phyloP scores from a whole-genome alignment of 2,329 filamentous ascomycete genomes.

The Cordyceps pruinosa region DNA sequence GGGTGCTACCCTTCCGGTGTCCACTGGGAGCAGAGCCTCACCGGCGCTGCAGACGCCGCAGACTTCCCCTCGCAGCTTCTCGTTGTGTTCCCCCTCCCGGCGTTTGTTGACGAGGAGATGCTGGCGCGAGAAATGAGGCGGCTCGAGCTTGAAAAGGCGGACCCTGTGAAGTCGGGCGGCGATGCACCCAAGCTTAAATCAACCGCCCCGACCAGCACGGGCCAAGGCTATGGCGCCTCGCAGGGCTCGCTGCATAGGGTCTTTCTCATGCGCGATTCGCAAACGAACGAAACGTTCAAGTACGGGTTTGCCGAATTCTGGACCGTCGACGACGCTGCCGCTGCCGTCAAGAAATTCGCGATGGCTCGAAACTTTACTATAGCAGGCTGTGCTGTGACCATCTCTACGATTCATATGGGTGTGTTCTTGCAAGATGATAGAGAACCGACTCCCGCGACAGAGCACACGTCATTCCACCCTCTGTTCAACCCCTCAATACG shows the following conservation, averaged over 20 bases:
- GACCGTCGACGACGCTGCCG: constrained; percentile 66
- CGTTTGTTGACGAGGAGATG: constrained; percentile 64
- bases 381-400: constrained; percentile 61
- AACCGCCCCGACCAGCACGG: constrained; percentile 48
- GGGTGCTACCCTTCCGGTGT: constrained; percentile 23
- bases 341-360: constrained; percentile 64
- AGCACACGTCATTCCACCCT: constrained; percentile 61
- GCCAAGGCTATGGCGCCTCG: constrained; percentile 59
- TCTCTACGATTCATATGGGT: constrained; percentile 75
- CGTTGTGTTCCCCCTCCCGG: constrained; percentile 63
- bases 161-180: constrained; percentile 36
- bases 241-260: constrained; percentile 70
- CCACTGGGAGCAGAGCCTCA: constrained; percentile 32
- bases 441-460: constrained; percentile 45
- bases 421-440: constrained; percentile 72
- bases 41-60: constrained; percentile 42
- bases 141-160: constrained; percentile 57
- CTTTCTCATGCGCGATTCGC: constrained; percentile 67
- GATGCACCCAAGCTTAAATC: constrained; percentile 51
- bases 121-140: constrained; percentile 68
- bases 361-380: constrained; percentile 72
- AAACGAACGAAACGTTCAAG: constrained; percentile 65
- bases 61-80: constrained; percentile 66
- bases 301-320: constrained; percentile 83
- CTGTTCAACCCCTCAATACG: constrained; percentile 60